Percentiles rank a stretch among this genome's conserved stretches.
Conservation (phyloP, 352 stramenopile genomes). For the Globisporangium solare region DNA sequence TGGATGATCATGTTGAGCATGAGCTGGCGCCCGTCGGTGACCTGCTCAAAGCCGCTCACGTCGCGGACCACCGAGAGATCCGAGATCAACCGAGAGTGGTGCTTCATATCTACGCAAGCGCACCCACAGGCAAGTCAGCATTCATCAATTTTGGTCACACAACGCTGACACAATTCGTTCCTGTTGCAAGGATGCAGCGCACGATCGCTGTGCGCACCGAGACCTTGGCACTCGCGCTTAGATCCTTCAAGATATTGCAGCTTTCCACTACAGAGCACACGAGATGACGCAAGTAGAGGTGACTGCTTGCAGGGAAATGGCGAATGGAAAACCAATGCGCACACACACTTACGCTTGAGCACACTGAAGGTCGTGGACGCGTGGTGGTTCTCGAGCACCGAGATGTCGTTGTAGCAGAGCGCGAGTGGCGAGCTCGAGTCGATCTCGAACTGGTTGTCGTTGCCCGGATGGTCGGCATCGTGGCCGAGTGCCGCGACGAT, state of each 20-base stretch:
- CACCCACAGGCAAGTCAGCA: background rate
- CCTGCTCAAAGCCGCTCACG: conserved; percentile 47
- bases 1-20: conserved; percentile 86
- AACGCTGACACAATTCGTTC: background rate
- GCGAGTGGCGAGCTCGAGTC: conserved; percentile 71
- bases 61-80: conserved; percentile 40
- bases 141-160: background rate
- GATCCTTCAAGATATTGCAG: conserved; percentile 55
- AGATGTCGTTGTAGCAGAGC: conserved; percentile 88
- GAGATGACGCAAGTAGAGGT: no score
- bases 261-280: conserved; percentile 20
- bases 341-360: conserved; percentile 34
- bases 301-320: no score
- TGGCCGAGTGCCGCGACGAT: conserved; percentile 81
- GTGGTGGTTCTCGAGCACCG: conserved; percentile 88
- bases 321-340: no score
- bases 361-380: conserved; percentile 70
- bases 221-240: conserved; percentile 39
- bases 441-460: conserved; percentile 89
- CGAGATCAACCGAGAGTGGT: conserved; percentile 65
- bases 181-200: conserved; percentile 68
- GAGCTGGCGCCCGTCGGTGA: conserved; percentile 60
- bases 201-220: conserved; percentile 59
- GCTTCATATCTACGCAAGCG: conserved; percentile 56
- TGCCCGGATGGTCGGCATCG: conserved; percentile 85